Percentiles rank a stretch among this genome's conserved stretches.
These are phyloP conservation scores for Penicillium ucsense DNA, from an alignment of 495 filamentous ascomycete species.

Conservation along the genomic window DNA sequence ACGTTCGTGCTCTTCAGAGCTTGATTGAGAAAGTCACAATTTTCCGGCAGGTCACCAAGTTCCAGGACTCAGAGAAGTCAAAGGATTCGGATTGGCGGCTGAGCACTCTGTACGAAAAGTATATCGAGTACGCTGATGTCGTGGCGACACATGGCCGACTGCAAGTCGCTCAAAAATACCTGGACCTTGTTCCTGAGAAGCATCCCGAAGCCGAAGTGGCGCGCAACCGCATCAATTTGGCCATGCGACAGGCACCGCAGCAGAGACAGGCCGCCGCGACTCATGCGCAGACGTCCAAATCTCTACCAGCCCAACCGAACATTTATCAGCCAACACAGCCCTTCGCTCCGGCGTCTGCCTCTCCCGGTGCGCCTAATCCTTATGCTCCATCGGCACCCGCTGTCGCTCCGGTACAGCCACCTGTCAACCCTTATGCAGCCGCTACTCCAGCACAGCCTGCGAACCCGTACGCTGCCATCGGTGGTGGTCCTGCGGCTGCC, in stretches of 20 bases:
- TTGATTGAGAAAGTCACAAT: slow-evolving; percentile 98
- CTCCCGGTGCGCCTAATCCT: slow-evolving; percentile 22
- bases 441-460: slow-evolving; percentile 11
- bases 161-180: slow-evolving; percentile 77
- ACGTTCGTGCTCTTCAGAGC: slow-evolving; percentile 76
- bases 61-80: slow-evolving; percentile 65
- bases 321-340: slow-evolving; percentile 31
- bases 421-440: slow-evolving; percentile 24
- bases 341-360: slow-evolving; percentile 25
- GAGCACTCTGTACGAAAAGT: slow-evolving; percentile 80
- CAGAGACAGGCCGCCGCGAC: slow-evolving; percentile 19
- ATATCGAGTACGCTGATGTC: slow-evolving; percentile 93
- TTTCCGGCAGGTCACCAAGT: slow-evolving; percentile 90
- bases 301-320: slow-evolving; percentile 31
- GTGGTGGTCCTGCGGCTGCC: background rate
- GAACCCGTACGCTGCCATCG: slow-evolving; percentile 55
- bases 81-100: slow-evolving; percentile 80
- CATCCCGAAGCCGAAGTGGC: slow-evolving; percentile 87
- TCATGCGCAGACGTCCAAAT: slow-evolving; percentile 16
- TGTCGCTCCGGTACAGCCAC: slow-evolving; percentile 3
- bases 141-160: slow-evolving; percentile 84
- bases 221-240: slow-evolving; percentile 75
- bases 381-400: slow-evolving; percentile 25
- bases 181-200: slow-evolving; percentile 74
- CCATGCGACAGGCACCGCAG: slow-evolving; percentile 58